phyloP scores from a whole-genome alignment of 495 filamentous ascomycete genomes.

The Mycothermus thermophilus region DNA sequence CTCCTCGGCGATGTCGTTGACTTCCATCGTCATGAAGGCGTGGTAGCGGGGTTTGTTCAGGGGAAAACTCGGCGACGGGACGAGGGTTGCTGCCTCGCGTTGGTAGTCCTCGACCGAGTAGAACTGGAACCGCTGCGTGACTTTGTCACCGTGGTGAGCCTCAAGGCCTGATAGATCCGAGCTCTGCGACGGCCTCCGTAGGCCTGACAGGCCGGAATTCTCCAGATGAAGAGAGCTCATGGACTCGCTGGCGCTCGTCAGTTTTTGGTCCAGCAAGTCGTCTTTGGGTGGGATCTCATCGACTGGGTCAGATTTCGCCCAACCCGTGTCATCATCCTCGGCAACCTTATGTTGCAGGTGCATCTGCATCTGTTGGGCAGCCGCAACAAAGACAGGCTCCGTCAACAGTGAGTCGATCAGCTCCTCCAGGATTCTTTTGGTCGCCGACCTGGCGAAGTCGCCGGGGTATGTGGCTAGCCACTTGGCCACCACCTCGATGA shows the following conservation, averaged over 20 bases:
- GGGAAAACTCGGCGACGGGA: conserved; percentile 43
- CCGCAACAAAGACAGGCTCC: conserved; percentile 62
- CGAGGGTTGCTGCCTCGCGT: conserved; percentile 51
- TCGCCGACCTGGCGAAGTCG: conserved; percentile 75
- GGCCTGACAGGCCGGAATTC: conserved; percentile 18
- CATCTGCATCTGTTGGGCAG: conserved; percentile 65
- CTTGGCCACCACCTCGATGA: conserved; percentile 68
- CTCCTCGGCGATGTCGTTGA: conserved; percentile 77
- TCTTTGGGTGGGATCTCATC: conserved; percentile 28
- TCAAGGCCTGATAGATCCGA: conserved; percentile 30
- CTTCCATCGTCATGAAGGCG: conserved; percentile 62
- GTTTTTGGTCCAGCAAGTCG: conserved; percentile 9
- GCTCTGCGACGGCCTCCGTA: conserved; percentile 32
- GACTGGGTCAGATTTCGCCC: conserved; percentile 55
- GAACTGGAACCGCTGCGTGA: conserved; percentile 33
- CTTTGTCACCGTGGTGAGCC: conserved; percentile 4
- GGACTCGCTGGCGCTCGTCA: conserved; percentile 25
- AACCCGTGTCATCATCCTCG: conserved; percentile 71
- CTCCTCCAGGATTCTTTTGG: conserved; percentile 50
- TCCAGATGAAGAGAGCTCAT: conserved; percentile 32
- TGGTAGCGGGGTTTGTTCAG: conserved; percentile 73
- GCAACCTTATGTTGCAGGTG: conserved; percentile 48
- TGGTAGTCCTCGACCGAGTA: conserved; percentile 59
- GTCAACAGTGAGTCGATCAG: conserved; percentile 57
- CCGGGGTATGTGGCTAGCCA: conserved; percentile 88